Evolutionary conservation across 164 flowering plant species (phyloP), one percentile per base, ranked within the genome.

Genomic region (Chimonanthus praecox): DNA sequence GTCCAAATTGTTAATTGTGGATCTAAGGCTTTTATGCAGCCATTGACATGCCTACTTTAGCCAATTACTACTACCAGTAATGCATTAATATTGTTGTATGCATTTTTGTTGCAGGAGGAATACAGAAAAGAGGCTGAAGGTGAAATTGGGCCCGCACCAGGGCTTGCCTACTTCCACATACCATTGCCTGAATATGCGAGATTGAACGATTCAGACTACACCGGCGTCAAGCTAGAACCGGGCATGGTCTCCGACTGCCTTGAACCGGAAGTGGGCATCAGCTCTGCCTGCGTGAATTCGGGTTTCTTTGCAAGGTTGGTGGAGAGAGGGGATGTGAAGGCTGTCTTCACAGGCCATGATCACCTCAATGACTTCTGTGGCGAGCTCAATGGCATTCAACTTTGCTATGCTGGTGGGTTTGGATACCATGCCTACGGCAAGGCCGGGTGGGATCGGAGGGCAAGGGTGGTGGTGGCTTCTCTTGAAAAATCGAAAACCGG

Each of bases 371-470:
- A 95, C 78, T 95, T 93, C 78, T 95, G 98, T 78, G 99, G 98
- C 2, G 58, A 88, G 82, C 85, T 95, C 21, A 83, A 73, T 5
- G 88, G 86, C 15, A 85, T 93, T 65, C 70, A 89, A 2, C 89
- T 95, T 20, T 95, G 98, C 64, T 95, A 95, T 84, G 96, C 85
- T 54, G 99, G 99, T 5, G 99, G 98, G 13, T 91, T 93, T 75
- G 99, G 99, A 33, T 95, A 95, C 82, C 99, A 95, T 81, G 99
- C 99, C 7, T 95, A 93, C 80, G 99, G 99, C 6, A 82, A 87
- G 81, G 93, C 96, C 54, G 98, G 99, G 7, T 95, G 99, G 99
- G 10, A 84, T 0, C 83, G 99, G 79, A 89, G 98, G 72, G 87
- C 98, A 7, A 87, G 99, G 74, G 87, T 95, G 67, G 97, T 93